A percentile compares a stretch with the other conserved stretches of the same genome.
Conservation (phyloP, 2,329 filamentous ascomycete species). For the Talaromyces atroroseus region DNA sequence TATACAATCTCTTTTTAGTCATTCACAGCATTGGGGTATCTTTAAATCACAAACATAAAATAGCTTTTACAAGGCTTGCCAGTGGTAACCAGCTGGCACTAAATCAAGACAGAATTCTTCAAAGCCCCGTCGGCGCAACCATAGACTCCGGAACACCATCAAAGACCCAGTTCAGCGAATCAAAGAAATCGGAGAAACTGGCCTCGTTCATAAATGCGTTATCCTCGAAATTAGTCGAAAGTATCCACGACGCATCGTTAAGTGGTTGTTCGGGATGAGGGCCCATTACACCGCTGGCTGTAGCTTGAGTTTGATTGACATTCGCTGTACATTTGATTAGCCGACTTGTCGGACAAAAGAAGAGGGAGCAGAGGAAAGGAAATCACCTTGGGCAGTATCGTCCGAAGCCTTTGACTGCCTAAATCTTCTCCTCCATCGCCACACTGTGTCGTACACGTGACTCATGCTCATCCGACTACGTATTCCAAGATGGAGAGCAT, state of each 20-base stretch:
- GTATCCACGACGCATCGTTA: constrained; percentile 27
- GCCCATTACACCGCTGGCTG: constrained; percentile 21
- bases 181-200: constrained; percentile 69
- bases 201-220: constrained; percentile 35
- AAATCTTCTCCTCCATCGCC: constrained; percentile 60
- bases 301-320: constrained; percentile 31
- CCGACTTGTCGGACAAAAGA: neutral
- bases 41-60: neutral
- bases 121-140: constrained; percentile 32
- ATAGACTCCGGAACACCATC: constrained; percentile 69
- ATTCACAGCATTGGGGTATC: neutral
- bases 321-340: constrained; percentile 16
- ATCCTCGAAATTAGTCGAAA: constrained; percentile 32
- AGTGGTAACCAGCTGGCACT: neutral
- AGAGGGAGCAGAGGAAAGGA: constrained; percentile 12
- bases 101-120: constrained; percentile 1
- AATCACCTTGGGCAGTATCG: constrained; percentile 58
- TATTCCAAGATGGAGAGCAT: constrained; percentile 54
- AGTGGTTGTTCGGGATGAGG: constrained; percentile 27
- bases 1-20: neutral
- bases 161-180: constrained; percentile 87
- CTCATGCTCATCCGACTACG: constrained; percentile 62
- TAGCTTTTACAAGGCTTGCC: neutral
- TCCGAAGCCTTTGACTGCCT: constrained; percentile 57
- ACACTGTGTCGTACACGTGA: constrained; percentile 61